Evolutionary conservation across 306 rosid genomes (phyloP).

Genomic region (Cyclanthera cordifolia): DNA sequence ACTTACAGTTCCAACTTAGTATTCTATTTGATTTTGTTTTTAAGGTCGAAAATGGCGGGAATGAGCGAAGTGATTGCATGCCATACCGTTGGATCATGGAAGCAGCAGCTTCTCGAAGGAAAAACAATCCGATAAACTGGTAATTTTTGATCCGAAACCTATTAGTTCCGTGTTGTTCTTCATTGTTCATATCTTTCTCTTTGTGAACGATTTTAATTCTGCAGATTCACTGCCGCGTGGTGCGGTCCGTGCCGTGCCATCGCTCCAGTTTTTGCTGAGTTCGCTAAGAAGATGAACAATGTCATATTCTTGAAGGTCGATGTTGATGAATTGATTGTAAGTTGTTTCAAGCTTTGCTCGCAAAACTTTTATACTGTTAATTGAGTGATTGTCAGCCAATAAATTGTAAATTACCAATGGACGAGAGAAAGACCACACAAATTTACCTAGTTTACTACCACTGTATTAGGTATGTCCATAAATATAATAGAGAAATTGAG

Average conservation of each 20-base stretch:
- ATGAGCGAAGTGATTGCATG: constrained; percentile 34
- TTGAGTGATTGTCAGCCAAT: no score
- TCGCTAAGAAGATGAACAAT: constrained; percentile 35
- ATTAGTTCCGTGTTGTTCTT: background rate
- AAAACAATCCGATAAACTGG: constrained; percentile 31
- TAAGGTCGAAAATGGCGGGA: constrained; percentile 15
- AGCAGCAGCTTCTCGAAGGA: constrained; percentile 27
- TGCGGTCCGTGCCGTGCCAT: constrained; percentile 80
- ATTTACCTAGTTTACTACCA: no score
- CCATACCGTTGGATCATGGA: constrained; percentile 33
- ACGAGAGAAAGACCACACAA: no score
- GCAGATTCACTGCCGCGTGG: constrained; percentile 70
- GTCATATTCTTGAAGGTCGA: constrained; percentile 70
- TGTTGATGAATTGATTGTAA: constrained; percentile 64
- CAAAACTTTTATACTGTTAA: no score
- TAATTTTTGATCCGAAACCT: constrained; percentile 2
- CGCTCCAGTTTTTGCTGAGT: constrained; percentile 51
- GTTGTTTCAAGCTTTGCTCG: constrained; percentile 1
- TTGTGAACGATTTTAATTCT: background rate
- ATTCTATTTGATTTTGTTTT: no score
- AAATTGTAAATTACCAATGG: no score
- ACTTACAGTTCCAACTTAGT: background rate
- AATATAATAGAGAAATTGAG: no score
- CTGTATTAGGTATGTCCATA: no score
- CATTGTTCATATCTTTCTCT: no score